Evolutionary conservation across 2,329 filamentous ascomycete species (phyloP).

Genomic region (Aspergillus floridensis): DNA sequence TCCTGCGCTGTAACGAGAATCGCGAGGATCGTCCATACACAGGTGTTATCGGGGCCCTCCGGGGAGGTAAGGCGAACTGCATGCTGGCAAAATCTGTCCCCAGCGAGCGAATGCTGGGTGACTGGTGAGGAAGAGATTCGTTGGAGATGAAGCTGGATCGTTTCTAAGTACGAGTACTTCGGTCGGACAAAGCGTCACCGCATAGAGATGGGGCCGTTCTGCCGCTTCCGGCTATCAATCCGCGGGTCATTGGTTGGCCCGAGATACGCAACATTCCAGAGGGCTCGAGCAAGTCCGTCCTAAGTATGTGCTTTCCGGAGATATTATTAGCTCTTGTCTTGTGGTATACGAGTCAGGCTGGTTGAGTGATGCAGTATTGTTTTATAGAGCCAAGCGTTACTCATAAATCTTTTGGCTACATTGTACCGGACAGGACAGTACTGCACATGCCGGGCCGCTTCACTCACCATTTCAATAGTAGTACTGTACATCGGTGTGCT

Average conservation of each 20-base stretch:
- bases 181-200: slow-evolving; percentile 3
- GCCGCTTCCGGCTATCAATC: slow-evolving; percentile 1
- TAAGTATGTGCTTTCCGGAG: neutral
- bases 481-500: neutral
- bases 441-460: neutral
- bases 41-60: slow-evolving; percentile 75
- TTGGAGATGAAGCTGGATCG: neutral
- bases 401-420: neutral
- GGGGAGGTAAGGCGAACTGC: slow-evolving; percentile 87
- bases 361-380: neutral
- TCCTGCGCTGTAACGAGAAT: slow-evolving; percentile 52
- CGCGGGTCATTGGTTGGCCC: slow-evolving; percentile 4
- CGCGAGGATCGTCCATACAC: slow-evolving; percentile 59
- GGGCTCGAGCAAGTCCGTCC: neutral
- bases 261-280: slow-evolving; percentile 2
- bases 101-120: slow-evolving; percentile 21
- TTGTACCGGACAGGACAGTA: no score
- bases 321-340: neutral
- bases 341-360: neutral
- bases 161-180: neutral
- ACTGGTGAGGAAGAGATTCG: slow-evolving; percentile 7
- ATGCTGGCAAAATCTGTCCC: slow-evolving; percentile 47
- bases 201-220: neutral
- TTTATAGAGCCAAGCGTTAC: neutral
- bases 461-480: no score